Conservation (phyloP, 176 grass and related monocot species). For the Aegilops sharonensis region DNA sequence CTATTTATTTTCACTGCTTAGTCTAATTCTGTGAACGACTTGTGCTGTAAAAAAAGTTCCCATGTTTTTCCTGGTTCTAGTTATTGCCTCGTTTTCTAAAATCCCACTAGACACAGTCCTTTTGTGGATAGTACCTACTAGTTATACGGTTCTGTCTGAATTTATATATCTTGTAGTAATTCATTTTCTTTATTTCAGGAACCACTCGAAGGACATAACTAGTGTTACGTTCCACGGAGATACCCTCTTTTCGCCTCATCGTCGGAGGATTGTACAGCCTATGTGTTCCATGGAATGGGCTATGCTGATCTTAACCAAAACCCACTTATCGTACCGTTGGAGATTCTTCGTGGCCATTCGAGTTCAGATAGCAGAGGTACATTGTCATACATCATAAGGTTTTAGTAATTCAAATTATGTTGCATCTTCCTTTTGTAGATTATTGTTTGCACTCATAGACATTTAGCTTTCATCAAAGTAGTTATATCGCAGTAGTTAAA, state of each 20-base stretch:
- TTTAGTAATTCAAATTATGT: conserved; percentile 9
- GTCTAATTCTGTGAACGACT: background rate
- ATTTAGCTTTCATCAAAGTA: too few relatives aligned
- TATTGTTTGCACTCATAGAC: too few relatives aligned
- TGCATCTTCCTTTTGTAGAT: background rate
- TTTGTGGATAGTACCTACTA: background rate
- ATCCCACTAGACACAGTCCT: background rate
- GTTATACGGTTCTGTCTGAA: background rate
- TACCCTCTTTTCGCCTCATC: conserved; percentile 89
- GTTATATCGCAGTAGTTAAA: too few relatives aligned
- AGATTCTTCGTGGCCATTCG: conserved; percentile 80
- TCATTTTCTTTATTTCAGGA: conserved; percentile 46
- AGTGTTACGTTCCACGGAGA: conserved; percentile 69
- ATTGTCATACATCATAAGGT: background rate
- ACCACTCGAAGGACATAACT: conserved; percentile 80
- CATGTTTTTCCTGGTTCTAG: background rate
- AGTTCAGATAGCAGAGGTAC: conserved; percentile 78
- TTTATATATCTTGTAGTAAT: background rate
- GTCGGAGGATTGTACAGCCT: too few relatives aligned
- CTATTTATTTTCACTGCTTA: background rate
- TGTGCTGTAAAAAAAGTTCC: background rate
- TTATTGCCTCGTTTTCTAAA: background rate
- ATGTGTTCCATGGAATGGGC: conserved; percentile 19
- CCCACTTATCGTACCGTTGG: conserved; percentile 91
- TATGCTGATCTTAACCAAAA: conserved; percentile 95